Percentiles rank a stretch among this genome's conserved stretches.
Evolutionary conservation across 179 eudicot species (phyloP).

Genomic region (Patellifolia procumbens): DNA sequence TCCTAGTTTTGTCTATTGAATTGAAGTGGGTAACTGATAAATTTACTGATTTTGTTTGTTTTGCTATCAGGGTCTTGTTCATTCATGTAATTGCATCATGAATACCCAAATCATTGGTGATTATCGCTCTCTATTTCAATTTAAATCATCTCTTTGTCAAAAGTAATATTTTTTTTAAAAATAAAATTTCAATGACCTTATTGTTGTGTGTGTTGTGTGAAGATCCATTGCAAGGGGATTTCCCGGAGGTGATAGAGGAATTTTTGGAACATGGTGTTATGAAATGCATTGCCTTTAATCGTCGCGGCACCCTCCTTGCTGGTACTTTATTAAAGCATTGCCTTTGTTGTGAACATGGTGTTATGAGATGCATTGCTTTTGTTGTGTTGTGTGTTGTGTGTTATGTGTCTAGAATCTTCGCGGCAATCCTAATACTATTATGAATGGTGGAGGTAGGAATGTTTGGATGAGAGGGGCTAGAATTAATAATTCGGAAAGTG

Average conservation of each 20-base stretch:
- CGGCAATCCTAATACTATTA: no score
- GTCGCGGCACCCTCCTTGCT: slow-evolving; percentile 96
- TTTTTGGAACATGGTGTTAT: slow-evolving; percentile 81
- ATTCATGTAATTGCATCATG: slow-evolving; percentile 1
- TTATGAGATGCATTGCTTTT: no score
- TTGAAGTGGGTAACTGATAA: not conserved
- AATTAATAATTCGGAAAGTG: no score
- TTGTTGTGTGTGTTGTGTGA: slow-evolving; percentile 9
- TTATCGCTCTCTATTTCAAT: not conserved
- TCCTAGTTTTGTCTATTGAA: no score
- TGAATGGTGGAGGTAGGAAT: no score
- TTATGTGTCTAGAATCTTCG: no score
- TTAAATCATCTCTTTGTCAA: not conserved
- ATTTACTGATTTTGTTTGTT: not conserved
- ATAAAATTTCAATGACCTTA: not conserved
- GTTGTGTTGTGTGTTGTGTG: no score
- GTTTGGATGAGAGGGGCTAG: no score
- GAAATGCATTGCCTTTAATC: slow-evolving; percentile 97
- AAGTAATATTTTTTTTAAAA: not conserved
- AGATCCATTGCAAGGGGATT: slow-evolving; percentile 98
- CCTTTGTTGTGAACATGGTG: no score
- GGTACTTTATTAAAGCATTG: no score
- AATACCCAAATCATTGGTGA: slow-evolving; percentile 9
- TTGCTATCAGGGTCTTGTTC: not conserved
- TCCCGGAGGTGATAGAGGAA: slow-evolving; percentile 96